Evolutionary conservation across 139 green algal genomes (phyloP), one percentile per base, ranked within the genome.

Genomic region (Microglena sp.): DNA sequence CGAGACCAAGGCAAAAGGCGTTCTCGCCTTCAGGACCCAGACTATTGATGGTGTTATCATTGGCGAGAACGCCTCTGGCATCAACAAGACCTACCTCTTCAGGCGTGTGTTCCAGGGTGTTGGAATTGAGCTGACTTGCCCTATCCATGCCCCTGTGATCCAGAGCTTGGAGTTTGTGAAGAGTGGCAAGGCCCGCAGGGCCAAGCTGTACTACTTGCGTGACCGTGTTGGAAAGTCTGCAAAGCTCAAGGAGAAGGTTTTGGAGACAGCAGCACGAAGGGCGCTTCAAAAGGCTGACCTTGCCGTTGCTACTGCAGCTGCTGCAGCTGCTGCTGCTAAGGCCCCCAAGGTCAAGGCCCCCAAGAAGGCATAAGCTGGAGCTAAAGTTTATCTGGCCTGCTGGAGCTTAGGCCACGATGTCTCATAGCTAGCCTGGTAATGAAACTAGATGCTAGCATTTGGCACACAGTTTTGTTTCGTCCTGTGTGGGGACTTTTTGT

Each of bases 151-250:
- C 7, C 76, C 76, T 24, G 63, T 71, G 0, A 7, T 84, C 29
- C 46, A 76, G 58, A 34, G 33, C 15, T 55, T 85, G 0, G 72
- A 79, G 28, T 57, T 83, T 18, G 45, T 82, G 26, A 75, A 78
- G 50, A 69, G 64, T 28, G 72, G 72, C 6, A 69, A 72, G 35
- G 75, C 83, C 8, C 67, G 81, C 6, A 75, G 82, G 50, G 69
- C 74, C 53, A 88, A 88, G 82, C 70, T 88, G 1, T 86, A 81
- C 72, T 88, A 82, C 74, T 62, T 88, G 63, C 76, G 82, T 33
- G 36, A 82, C 2, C 71, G 65, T 8, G 61, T 76, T 32, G 82
- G 82, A 60, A 88, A 86, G 74, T 57, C 67, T 44, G 82, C 82
- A 11, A 58, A 71, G 29, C 63, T 85, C 8, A 78, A 78, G 69